A percentile compares a stretch with the other conserved stretches of the same genome.
Conservation (phyloP, 768 basidiomycete genomes). For the Amanita molliuscula region DNA sequence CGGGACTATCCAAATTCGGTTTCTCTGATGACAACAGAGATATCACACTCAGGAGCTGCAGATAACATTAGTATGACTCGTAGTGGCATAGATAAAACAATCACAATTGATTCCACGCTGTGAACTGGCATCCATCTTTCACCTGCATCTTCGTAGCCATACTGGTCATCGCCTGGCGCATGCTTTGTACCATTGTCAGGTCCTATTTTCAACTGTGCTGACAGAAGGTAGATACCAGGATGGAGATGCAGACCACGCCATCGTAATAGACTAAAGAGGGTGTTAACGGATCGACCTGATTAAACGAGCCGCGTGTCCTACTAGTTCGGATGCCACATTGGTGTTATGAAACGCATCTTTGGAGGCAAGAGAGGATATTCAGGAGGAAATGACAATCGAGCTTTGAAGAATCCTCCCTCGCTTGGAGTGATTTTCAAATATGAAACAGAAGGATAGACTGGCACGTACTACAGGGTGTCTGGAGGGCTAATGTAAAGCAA, state of each 20-base stretch:
- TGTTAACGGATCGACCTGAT: conserved; percentile 6
- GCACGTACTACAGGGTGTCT: conserved; percentile 84
- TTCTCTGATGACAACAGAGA: conserved; percentile 88
- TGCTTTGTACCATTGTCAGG: conserved; percentile 41
- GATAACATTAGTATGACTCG: conserved; percentile 5
- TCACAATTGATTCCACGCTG: conserved; percentile 85
- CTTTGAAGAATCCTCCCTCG: conserved; percentile 95
- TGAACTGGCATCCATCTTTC: conserved; percentile 99
- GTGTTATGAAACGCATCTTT: conserved; percentile 92
- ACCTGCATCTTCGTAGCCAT: conserved; percentile 92
- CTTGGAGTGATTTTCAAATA: conserved; percentile 28
- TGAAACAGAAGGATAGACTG: neutral
- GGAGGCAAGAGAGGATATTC: conserved; percentile 90
- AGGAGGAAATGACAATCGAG: conserved; percentile 76
- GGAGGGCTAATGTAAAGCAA: conserved; percentile 49
- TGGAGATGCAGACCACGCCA: conserved; percentile 93
- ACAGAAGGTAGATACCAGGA: conserved; percentile 42
- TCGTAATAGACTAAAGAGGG: conserved; percentile 73
- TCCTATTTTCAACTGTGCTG: neutral
- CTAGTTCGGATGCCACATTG: conserved; percentile 99
- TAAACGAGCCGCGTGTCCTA: conserved; percentile 25
- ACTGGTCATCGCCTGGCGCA: conserved; percentile 92
- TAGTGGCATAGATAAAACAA: conserved; percentile 11
- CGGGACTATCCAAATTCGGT: conserved; percentile 88
- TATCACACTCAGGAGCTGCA: conserved; percentile 89